Conservation (phyloP, 2,329 filamentous ascomycete genomes). For the Penicillium concentricum region DNA sequence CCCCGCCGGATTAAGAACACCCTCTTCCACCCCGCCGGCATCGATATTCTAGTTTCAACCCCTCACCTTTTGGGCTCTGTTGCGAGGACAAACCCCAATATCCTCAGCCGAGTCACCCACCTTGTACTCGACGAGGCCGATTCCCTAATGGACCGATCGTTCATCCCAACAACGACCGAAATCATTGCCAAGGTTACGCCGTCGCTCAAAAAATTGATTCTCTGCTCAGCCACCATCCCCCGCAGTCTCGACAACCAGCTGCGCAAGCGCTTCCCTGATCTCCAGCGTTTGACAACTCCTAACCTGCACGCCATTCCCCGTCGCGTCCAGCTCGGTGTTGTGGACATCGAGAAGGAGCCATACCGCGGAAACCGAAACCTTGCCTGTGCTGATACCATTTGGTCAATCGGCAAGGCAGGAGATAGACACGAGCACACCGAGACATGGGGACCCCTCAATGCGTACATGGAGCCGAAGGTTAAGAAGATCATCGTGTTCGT, state of each 20-base stretch:
- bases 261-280: constrained; percentile 76
- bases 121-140: constrained; percentile 94
- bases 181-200: constrained; percentile 81
- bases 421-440: constrained; percentile 41
- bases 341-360: constrained; percentile 88
- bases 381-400: constrained; percentile 92
- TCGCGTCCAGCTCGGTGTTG: constrained; percentile 87
- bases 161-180: constrained; percentile 75
- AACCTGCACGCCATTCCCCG: constrained; percentile 95
- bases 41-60: constrained; percentile 84
- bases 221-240: constrained; percentile 96
- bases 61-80: constrained; percentile 88
- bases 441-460: constrained; percentile 31
- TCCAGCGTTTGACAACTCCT: constrained; percentile 84
- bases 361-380: constrained; percentile 91
- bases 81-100: constrained; percentile 82
- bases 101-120: constrained; percentile 86
- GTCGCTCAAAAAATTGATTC: constrained; percentile 78
- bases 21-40: constrained; percentile 74
- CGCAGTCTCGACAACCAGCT: constrained; percentile 82
- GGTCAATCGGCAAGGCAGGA: constrained; percentile 82
- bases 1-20: constrained; percentile 78
- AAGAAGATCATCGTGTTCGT: constrained; percentile 94
- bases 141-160: constrained; percentile 90
- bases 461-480: constrained; percentile 54